These are phyloP conservation scores for Chloranthus sessilifolius DNA, from an alignment of 164 flowering plant species.

Conservation along the genomic window DNA sequence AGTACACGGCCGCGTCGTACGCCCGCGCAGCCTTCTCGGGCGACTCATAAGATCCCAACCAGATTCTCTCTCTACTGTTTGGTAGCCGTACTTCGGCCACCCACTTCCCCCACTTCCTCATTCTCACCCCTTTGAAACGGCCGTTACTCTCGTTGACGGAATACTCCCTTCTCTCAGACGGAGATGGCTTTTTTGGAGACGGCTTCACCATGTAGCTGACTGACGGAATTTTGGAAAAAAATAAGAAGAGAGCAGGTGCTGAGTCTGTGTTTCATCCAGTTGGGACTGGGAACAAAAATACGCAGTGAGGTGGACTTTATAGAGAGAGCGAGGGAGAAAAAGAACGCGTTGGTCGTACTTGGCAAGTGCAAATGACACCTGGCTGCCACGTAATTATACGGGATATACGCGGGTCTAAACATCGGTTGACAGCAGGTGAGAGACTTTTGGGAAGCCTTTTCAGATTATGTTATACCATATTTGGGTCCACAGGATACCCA, in stretches of 20 bases:
- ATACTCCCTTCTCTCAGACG: not conserved
- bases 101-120: conserved; percentile 50
- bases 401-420: too few species aligned
- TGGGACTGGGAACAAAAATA: not conserved
- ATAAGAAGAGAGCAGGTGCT: not conserved
- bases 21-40: conserved; percentile 47
- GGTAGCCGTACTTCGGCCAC: conserved; percentile 43
- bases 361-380: too few species aligned
- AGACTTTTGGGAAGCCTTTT: too few species aligned
- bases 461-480: too few species aligned
- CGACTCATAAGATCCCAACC: conserved; percentile 41
- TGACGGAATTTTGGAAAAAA: not conserved
- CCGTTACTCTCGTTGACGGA: not conserved
- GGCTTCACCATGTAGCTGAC: too few species aligned
- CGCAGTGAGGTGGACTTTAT: not conserved
- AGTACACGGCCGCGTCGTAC: conserved; percentile 36
- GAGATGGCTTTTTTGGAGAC: not conserved
- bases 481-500: too few species aligned
- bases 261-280: not conserved
- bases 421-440: too few species aligned
- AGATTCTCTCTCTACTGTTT: conserved; percentile 34
- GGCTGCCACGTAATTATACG: too few species aligned
- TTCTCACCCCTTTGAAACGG: conserved; percentile 39
- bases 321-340: not conserved
- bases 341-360: too few species aligned